Percentiles rank a stretch among this genome's conserved stretches.
phyloP scores from a whole-genome alignment of 805 yeast genomes.

The Lipomyces oligophaga region DNA sequence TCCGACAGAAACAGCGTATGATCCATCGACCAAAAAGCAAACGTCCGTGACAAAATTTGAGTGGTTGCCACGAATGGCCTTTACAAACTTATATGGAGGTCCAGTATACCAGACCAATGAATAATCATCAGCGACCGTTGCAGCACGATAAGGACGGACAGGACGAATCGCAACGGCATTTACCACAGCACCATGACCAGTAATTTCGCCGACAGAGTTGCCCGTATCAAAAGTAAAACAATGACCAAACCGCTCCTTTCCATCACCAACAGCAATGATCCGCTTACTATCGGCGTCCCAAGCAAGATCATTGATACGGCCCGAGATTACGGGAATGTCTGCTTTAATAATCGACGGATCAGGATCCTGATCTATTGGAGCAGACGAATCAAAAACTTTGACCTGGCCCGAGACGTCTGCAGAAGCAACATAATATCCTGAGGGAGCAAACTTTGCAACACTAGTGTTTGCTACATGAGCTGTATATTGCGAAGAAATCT shows the following conservation, averaged over 20 bases:
- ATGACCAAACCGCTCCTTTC: conserved; percentile 86
- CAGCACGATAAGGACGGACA: conserved; percentile 87
- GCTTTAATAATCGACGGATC: conserved; percentile 62
- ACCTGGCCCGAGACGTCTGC: conserved; percentile 91
- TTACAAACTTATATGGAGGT: conserved; percentile 86
- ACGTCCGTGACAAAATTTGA: conserved; percentile 77
- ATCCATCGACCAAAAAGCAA: conserved; percentile 77
- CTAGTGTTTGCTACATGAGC: conserved; percentile 71
- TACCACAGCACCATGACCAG: conserved; percentile 82
- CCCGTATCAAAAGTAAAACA: conserved; percentile 94
- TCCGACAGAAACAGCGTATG: conserved; percentile 71
- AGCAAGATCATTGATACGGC: conserved; percentile 73
- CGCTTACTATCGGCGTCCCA: conserved; percentile 91
- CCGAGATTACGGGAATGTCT: conserved; percentile 65
- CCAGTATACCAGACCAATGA: conserved; percentile 82
- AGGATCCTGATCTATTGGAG: conserved; percentile 41
- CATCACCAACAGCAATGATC: conserved; percentile 91
- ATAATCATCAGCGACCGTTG: conserved; percentile 86
- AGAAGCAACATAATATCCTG: conserved; percentile 84
- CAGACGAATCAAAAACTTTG: conserved; percentile 71
- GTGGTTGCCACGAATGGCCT: conserved; percentile 70
- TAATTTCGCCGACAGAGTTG: conserved; percentile 92
- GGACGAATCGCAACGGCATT: conserved; percentile 83
- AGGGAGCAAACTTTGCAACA: conserved; percentile 81
- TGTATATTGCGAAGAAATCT: conserved; percentile 58